These are phyloP conservation scores for Rehmannia glutinosa DNA, from an alignment of 257 asterid genomes.

Conservation along the genomic window DNA sequence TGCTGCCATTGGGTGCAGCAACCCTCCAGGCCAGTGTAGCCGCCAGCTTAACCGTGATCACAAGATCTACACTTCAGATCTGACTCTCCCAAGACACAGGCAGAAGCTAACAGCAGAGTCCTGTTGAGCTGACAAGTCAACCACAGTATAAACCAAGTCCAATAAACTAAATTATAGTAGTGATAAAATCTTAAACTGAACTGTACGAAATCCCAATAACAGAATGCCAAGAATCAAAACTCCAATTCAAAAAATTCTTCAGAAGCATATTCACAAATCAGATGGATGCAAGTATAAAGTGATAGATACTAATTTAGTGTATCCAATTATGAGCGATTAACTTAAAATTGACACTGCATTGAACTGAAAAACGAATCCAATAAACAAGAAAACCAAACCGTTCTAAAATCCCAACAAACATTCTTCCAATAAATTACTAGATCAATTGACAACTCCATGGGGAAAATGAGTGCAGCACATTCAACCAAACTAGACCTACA, in stretches of 20 bases:
- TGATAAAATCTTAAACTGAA: neutral
- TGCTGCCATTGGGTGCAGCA: slow-evolving; percentile 68
- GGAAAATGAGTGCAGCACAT: neutral
- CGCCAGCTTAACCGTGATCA: slow-evolving; percentile 66
- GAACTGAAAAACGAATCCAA: slow-evolving; percentile 9
- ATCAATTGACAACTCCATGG: slow-evolving; percentile 2
- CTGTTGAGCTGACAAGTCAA: slow-evolving; percentile 33
- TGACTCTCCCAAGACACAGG: slow-evolving; percentile 26
- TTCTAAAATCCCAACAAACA: too few species aligned
- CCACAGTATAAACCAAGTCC: slow-evolving; percentile 24
- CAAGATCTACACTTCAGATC: slow-evolving; percentile 56
- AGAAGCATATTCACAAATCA: neutral
- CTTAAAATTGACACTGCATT: neutral
- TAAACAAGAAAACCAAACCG: neutral
- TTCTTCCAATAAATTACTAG: neutral
- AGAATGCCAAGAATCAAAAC: slow-evolving; percentile 5
- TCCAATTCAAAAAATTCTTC: neutral
- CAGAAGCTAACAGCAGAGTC: slow-evolving; percentile 43
- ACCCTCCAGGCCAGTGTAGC: slow-evolving; percentile 75
- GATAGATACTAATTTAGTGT: neutral
- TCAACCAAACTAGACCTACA: neutral
- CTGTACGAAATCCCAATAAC: slow-evolving; percentile 11
- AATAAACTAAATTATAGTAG: neutral
- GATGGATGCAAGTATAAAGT: neutral
- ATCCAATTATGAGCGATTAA: neutral